Percentiles rank a stretch among this genome's conserved stretches.
These are phyloP conservation scores for Spathaspora boniae DNA, from an alignment of 805 yeast genomes.

Conservation along the genomic window DNA sequence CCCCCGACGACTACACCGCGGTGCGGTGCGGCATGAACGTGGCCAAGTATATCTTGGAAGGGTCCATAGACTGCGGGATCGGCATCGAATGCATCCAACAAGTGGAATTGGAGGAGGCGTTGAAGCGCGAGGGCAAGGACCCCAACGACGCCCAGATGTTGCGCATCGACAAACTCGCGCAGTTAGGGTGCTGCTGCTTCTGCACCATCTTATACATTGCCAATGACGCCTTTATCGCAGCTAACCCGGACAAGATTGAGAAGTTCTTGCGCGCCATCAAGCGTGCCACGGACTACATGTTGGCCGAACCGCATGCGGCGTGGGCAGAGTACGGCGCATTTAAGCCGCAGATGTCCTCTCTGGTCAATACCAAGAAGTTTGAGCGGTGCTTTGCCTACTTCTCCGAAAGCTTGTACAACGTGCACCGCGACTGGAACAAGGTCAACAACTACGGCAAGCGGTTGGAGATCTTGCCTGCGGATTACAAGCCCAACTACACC, in stretches of 20 bases:
- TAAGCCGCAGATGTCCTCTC: constrained; percentile 45
- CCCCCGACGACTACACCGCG: constrained; percentile 53
- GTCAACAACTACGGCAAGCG: constrained; percentile 55
- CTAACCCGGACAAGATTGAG: constrained; percentile 44
- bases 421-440: constrained; percentile 55
- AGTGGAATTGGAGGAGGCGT: constrained; percentile 53
- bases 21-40: constrained; percentile 61
- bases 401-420: constrained; percentile 49
- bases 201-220: constrained; percentile 53
- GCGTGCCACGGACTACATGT: constrained; percentile 48
- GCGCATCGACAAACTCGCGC: constrained; percentile 53
- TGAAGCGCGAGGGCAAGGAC: constrained; percentile 40
- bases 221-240: constrained; percentile 47
- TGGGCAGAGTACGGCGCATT: constrained; percentile 44
- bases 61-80: constrained; percentile 54
- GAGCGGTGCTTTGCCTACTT: constrained; percentile 55
- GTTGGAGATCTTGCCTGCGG: constrained; percentile 48
- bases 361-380: constrained; percentile 42
- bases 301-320: constrained; percentile 42
- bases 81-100: constrained; percentile 60
- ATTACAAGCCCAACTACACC: constrained; percentile 47
- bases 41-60: constrained; percentile 52
- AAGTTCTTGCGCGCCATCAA: constrained; percentile 47
- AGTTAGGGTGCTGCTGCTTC: constrained; percentile 58
- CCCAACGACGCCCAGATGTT: constrained; percentile 50